Evolutionary conservation across 345 rosid species (phyloP).

Genomic region (Eutrema heterophyllum): DNA sequence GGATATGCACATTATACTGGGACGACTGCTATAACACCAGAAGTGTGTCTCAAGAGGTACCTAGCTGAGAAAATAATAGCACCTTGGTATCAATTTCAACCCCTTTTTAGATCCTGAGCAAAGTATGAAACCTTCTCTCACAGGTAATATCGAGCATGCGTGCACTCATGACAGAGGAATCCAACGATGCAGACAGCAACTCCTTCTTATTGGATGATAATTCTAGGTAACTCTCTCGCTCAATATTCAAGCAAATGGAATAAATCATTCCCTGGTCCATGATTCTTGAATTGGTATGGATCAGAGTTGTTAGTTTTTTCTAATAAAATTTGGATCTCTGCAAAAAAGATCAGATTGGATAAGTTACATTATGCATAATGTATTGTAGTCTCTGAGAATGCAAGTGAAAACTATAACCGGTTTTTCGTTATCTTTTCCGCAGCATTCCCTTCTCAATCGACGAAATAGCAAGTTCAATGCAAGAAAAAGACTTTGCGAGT

Average conservation of each 20-base stretch:
- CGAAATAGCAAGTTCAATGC: slow-evolving; percentile 71
- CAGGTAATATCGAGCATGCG: slow-evolving; percentile 99
- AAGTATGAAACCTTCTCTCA: slow-evolving; percentile 1
- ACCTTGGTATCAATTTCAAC: not conserved
- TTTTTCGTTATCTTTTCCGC: not conserved
- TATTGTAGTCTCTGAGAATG: too few species aligned
- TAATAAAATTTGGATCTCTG: not conserved
- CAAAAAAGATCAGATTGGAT: not conserved
- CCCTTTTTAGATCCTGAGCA: not conserved
- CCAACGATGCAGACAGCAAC: slow-evolving; percentile 72
- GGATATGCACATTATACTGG: slow-evolving; percentile 95
- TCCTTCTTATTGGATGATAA: slow-evolving; percentile 94
- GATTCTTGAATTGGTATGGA: not conserved
- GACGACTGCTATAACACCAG: slow-evolving; percentile 96
- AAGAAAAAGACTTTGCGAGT: slow-evolving; percentile 79
- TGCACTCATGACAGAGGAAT: slow-evolving; percentile 94
- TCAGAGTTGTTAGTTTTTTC: not conserved
- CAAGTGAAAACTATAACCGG: not conserved
- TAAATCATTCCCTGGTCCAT: too few species aligned
- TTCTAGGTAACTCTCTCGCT: slow-evolving; percentile 49
- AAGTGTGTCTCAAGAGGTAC: slow-evolving; percentile 85
- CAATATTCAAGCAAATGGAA: not conserved
- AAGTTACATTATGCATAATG: too few species aligned
- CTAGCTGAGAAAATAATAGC: not conserved
- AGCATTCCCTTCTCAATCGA: slow-evolving; percentile 98